Evolutionary conservation across 768 basidiomycete species (phyloP).

Genomic region (Lenzites betulinus): DNA sequence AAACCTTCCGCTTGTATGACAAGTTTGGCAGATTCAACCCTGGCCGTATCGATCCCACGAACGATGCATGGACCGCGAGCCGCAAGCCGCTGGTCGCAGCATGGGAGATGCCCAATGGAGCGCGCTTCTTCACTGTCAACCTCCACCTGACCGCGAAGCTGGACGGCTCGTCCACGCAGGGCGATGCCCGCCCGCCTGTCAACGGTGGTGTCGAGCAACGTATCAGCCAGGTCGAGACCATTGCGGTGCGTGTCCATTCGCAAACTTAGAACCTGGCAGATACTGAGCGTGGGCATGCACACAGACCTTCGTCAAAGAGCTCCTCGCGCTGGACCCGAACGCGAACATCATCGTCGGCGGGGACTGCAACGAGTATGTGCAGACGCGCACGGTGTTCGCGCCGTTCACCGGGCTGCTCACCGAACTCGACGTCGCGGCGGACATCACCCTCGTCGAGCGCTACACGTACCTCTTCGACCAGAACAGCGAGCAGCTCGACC

Average conservation of each 20-base stretch:
- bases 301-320: conserved; percentile 50
- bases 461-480: conserved; percentile 65
- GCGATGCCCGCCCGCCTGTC: conserved; percentile 56
- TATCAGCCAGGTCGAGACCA: conserved; percentile 48
- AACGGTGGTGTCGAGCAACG: conserved; percentile 53
- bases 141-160: conserved; percentile 57
- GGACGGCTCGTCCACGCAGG: conserved; percentile 52
- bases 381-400: conserved; percentile 52
- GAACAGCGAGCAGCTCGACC: conserved; percentile 59
- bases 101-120: conserved; percentile 49
- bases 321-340: conserved; percentile 44
- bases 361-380: conserved; percentile 61
- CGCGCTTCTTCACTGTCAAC: conserved; percentile 57
- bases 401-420: conserved; percentile 43
- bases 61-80: conserved; percentile 51
- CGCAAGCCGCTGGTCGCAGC: conserved; percentile 61
- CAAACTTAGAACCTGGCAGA: neutral
- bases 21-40: conserved; percentile 51
- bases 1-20: too few species aligned
- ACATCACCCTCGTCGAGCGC: conserved; percentile 48
- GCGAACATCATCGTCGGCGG: conserved; percentile 57
- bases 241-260: conserved; percentile 43
- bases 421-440: conserved; percentile 53
- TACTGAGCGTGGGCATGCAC: neutral
- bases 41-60: conserved; percentile 61